Base-by-base conservation (phyloP, 495 filamentous ascomycete species). In the Achaetomiella virescens region DNA sequence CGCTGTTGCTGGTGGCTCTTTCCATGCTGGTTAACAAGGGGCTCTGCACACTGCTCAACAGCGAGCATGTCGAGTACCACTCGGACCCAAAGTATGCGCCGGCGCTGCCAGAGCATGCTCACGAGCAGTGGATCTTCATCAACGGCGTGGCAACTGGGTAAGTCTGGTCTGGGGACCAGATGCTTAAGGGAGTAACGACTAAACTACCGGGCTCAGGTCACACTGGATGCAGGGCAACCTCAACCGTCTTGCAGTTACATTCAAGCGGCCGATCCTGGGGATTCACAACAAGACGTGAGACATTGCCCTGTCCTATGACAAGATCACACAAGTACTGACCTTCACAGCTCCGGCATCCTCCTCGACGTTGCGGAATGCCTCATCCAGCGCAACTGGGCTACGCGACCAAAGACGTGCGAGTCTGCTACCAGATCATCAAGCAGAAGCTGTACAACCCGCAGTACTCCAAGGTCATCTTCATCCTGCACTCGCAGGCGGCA, bases 401-500 rank as follows among this genome's bases (percentile, higher is more conserved):
- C 61, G 80, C 82, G 0, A 93, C 89, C 0, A 68, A 71, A 21
- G 88, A 90, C 61, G 76, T 88, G 38, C 80, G 90, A 1, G 64
- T 77, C 4, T 71, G 72, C 54, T 81, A 80, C 59, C 55, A 74
- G 31, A 76, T 75, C 51, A 66, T 90, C 61, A 87, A 87, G 61
- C 68, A 75, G 17, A 72, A 73, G 17, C 73, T 89, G 21, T 77
- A 81, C 55, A 71, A 82, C 45, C 78, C 75, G 0, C 61, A 76
- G 17, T 81, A 84, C 60, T 78, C 80, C 21, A 92, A 89, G 61
- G 81, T 93, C 14, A 74, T 95, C 51, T 77, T 95, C 21, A 80
- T 95, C 43, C 74, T 89, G 29, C 90, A 96, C 66, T 88, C 84
- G 18, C 90, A 95, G 66, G 90, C 2, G 90, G 81, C 15, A 88